phyloP scores from a whole-genome alignment of 164 flowering plant genomes.

The Akebia trifoliata region DNA sequence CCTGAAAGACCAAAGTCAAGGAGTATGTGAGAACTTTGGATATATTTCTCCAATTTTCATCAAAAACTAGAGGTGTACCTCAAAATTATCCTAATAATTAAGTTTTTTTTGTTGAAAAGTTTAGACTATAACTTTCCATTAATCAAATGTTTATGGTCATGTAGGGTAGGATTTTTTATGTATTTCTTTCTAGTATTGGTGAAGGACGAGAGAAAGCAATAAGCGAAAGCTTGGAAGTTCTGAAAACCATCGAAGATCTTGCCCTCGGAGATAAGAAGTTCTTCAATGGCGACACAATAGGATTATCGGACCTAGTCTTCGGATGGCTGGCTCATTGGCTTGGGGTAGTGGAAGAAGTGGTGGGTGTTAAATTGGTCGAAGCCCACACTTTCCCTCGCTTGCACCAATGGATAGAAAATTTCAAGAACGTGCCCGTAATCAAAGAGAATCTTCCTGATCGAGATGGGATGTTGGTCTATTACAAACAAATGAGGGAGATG shows the following conservation, averaged over 20 bases:
- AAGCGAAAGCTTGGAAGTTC: conserved; percentile 20
- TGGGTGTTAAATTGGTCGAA: conserved; percentile 19
- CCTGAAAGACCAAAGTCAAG: too few relatives aligned
- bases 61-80: too few relatives aligned
- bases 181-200: conserved; percentile 12
- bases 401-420: conserved; percentile 27
- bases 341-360: conserved; percentile 25
- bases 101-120: too few relatives aligned
- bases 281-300: conserved; percentile 32
- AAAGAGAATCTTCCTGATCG: conserved; percentile 28
- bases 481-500: too few relatives aligned
- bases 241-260: conserved; percentile 30
- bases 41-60: too few relatives aligned
- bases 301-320: conserved; percentile 29
- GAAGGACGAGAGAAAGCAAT: conserved; percentile 33
- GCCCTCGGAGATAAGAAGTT: conserved; percentile 28
- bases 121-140: not conserved
- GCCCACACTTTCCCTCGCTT: conserved; percentile 26
- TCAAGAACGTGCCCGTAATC: conserved; percentile 25
- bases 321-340: conserved; percentile 30
- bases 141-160: not conserved
- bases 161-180: conserved; percentile 10
- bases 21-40: too few relatives aligned
- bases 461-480: conserved; percentile 13
- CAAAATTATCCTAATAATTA: too few relatives aligned